Percentiles rank a stretch among this genome's conserved stretches.
phyloP scores from a whole-genome alignment of 345 rosid species.

The Gossypioides kirkii region DNA sequence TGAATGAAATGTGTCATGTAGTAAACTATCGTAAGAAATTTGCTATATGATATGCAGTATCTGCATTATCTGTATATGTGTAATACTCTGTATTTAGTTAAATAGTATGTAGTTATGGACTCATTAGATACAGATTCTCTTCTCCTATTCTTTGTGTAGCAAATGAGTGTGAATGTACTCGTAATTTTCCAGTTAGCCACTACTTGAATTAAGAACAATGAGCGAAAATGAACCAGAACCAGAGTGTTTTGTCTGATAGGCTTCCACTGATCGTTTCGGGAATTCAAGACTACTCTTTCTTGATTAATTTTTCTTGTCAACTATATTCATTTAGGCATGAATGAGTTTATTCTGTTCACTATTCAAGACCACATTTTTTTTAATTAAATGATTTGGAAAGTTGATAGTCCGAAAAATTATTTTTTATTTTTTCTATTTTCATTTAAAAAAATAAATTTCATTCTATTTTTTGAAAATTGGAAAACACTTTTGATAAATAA shows the following conservation, averaged over 20 bases:
- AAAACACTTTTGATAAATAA: too few species aligned
- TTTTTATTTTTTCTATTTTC: too few species aligned
- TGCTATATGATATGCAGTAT: too few species aligned
- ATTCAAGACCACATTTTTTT: neutral
- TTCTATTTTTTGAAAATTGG: too few species aligned
- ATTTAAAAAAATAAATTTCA: too few species aligned
- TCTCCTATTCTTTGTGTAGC: neutral
- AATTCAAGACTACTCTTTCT: neutral
- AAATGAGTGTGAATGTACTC: neutral
- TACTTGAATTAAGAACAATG: neutral
- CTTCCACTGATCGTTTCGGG: neutral
- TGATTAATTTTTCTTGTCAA: neutral
- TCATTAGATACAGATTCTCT: neutral
- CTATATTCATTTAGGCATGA: neutral
- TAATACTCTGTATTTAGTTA: neutral
- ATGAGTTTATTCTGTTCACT: neutral
- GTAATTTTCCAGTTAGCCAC: neutral
- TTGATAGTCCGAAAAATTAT: too few species aligned
- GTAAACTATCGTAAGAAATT: too few species aligned
- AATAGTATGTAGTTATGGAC: neutral
- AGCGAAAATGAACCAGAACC: neutral
- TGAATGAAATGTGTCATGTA: too few species aligned
- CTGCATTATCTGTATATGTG: neutral
- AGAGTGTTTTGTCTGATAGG: neutral
- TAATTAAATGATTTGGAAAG: too few species aligned